These are phyloP conservation scores for Gyrodon lividus DNA, from an alignment of 768 basidiomycete species.

Conservation along the genomic window DNA sequence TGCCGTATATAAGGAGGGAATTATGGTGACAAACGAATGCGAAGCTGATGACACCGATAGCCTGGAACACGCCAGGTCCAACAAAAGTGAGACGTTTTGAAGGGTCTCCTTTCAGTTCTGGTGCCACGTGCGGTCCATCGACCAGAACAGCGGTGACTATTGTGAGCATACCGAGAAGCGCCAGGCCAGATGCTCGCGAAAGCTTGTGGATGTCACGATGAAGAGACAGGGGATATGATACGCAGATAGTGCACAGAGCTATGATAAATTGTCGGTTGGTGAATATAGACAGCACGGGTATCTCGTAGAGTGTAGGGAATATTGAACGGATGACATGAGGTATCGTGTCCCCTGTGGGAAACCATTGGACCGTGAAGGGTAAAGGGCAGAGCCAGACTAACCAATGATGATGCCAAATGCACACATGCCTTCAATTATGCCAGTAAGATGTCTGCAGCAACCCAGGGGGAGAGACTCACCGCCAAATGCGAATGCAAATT, in stretches of 20 bases:
- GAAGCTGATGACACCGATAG: slow-evolving; percentile 96
- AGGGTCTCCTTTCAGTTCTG: slow-evolving; percentile 76
- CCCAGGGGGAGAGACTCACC: slow-evolving; percentile 45
- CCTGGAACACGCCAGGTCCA: slow-evolving; percentile 83
- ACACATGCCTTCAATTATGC: slow-evolving; percentile 74
- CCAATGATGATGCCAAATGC: slow-evolving; percentile 96
- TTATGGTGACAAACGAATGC: slow-evolving; percentile 99
- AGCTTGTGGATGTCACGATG: slow-evolving; percentile 98
- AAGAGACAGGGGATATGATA: slow-evolving; percentile 93
- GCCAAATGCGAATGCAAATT: slow-evolving; percentile 97
- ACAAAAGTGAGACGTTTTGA: slow-evolving; percentile 72
- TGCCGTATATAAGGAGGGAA: slow-evolving; percentile 93
- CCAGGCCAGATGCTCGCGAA: slow-evolving; percentile 87
- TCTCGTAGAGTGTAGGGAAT: slow-evolving; percentile 66
- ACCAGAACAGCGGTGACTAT: slow-evolving; percentile 86
- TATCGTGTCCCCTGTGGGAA: slow-evolving; percentile 78
- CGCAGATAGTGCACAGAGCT: slow-evolving; percentile 76
- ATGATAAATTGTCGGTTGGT: slow-evolving; percentile 90
- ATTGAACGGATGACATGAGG: slow-evolving; percentile 88
- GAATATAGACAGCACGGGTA: slow-evolving; percentile 75
- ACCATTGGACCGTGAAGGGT: not conserved
- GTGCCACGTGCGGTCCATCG: slow-evolving; percentile 73
- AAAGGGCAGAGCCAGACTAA: slow-evolving; percentile 16
- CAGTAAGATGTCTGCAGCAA: slow-evolving; percentile 3
- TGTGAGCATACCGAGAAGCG: slow-evolving; percentile 89